Percentiles rank a stretch among this genome's conserved stretches.
Evolutionary conservation across 1,284 basidiomycete species (phyloP).

Genomic region (Marasmius oreades): DNA sequence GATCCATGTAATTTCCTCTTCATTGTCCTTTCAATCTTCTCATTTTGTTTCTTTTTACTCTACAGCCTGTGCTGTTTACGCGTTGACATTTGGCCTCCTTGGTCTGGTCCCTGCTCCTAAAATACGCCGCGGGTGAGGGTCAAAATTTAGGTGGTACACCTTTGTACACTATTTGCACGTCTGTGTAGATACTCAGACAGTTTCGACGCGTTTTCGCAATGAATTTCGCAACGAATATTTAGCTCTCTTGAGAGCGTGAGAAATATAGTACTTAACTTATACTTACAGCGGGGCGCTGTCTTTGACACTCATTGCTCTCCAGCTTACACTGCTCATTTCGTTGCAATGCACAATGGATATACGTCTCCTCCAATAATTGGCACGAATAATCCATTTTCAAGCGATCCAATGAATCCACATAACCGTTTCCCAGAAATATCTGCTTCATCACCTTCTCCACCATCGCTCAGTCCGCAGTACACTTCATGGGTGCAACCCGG

Average conservation of each 20-base stretch:
- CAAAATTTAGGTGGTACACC: not conserved
- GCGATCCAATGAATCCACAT: constrained; percentile 39
- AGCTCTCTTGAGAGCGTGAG: not conserved
- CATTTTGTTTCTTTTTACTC: constrained; percentile 8
- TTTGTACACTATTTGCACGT: not conserved
- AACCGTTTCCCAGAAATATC: constrained; percentile 53
- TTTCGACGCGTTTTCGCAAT: not conserved
- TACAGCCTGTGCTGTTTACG: constrained; percentile 63
- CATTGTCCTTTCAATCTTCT: constrained; percentile 1
- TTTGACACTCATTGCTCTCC: not conserved
- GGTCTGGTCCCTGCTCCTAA: constrained; percentile 65
- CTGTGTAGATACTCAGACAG: not conserved
- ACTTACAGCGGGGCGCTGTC: not conserved
- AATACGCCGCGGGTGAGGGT: constrained; percentile 34
- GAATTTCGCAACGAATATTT: not conserved
- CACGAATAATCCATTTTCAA: constrained; percentile 56
- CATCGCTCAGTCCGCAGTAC: constrained; percentile 23
- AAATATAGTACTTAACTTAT: not conserved
- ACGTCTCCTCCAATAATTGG: constrained; percentile 28
- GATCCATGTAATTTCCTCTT: constrained; percentile 16
- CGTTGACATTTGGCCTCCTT: constrained; percentile 63
- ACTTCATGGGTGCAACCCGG: constrained; percentile 33
- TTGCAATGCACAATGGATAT: constrained; percentile 37
- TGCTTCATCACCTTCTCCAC: constrained; percentile 21
- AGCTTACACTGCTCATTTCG: not conserved